phyloP scores from a whole-genome alignment of 2,329 filamentous ascomycete species.

The Fusarium albosuccineum region DNA sequence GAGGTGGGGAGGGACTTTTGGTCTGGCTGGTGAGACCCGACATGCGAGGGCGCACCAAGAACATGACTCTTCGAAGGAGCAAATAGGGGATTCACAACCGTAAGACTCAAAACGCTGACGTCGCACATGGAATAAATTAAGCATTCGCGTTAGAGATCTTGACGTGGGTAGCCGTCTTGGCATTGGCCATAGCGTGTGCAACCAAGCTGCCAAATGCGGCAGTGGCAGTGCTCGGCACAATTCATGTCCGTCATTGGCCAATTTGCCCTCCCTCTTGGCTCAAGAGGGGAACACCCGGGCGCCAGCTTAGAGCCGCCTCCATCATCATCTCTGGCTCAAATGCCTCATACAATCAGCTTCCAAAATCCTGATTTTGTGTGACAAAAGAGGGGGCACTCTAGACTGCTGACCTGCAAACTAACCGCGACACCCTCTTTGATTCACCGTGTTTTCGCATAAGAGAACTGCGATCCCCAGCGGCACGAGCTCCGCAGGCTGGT shows the following conservation, averaged over 20 bases:
- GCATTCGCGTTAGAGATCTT: constrained; percentile 30
- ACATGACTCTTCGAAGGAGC: too few species aligned
- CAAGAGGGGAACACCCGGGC: neutral
- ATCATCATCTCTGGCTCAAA: too few species aligned
- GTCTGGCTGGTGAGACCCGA: constrained; percentile 8
- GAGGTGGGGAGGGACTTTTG: constrained; percentile 31
- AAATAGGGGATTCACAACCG: neutral
- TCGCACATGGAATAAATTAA: constrained; percentile 20
- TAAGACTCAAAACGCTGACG: constrained; percentile 1
- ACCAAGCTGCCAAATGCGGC: constrained; percentile 31
- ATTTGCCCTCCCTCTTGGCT: neutral
- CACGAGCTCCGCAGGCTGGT: too few species aligned
- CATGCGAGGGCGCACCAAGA: neutral
- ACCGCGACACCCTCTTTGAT: too few species aligned
- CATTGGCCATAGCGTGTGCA: constrained; percentile 28
- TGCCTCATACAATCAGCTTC: too few species aligned
- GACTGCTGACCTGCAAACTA: too few species aligned
- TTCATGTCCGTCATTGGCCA: constrained; percentile 10
- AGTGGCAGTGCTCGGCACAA: constrained; percentile 32
- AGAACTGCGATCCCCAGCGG: too few species aligned
- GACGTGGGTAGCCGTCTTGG: constrained; percentile 42
- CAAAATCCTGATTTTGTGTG: too few species aligned
- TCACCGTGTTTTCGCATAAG: too few species aligned
- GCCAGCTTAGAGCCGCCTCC: neutral
- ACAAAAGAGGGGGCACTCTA: too few species aligned